Evolutionary conservation across 2,329 filamentous ascomycete species (phyloP).

Genomic region (Cladosporium velox): DNA sequence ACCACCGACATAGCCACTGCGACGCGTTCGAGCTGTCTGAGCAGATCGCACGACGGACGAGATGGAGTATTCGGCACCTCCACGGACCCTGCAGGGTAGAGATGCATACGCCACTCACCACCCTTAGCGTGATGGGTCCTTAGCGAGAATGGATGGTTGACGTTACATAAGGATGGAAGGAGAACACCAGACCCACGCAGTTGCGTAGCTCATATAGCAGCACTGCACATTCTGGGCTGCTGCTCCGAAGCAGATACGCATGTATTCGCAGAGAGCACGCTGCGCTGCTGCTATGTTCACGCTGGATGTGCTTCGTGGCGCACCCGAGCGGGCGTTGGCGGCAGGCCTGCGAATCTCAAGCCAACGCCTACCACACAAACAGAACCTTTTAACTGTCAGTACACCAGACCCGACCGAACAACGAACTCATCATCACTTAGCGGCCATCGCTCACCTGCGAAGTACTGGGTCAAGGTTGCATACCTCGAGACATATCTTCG

Average conservation of each 20-base stretch:
- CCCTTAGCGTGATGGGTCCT: neutral
- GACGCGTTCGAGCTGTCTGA: neutral
- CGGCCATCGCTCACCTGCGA: neutral
- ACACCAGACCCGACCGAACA: neutral
- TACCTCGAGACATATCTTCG: neutral
- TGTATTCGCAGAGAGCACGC: neutral
- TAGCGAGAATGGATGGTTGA: neutral
- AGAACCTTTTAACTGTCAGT: neutral
- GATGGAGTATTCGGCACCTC: neutral
- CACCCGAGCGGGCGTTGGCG: neutral
- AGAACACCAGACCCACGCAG: neutral
- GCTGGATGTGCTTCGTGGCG: neutral
- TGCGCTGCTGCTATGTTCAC: neutral
- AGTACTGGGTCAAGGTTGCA: neutral
- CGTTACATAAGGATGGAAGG: neutral
- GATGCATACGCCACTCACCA: neutral
- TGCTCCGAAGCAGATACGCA: neutral
- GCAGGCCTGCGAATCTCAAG: neutral
- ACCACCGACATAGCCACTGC: neutral
- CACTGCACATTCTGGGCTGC: neutral
- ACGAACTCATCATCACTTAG: neutral
- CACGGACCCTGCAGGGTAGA: constrained; percentile 5
- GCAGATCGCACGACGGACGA: neutral
- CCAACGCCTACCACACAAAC: neutral
- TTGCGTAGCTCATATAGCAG: neutral